A percentile compares a stretch with the other conserved stretches of the same genome.
phyloP scores from a whole-genome alignment of 345 rosid species.

The Limnanthes douglasii region DNA sequence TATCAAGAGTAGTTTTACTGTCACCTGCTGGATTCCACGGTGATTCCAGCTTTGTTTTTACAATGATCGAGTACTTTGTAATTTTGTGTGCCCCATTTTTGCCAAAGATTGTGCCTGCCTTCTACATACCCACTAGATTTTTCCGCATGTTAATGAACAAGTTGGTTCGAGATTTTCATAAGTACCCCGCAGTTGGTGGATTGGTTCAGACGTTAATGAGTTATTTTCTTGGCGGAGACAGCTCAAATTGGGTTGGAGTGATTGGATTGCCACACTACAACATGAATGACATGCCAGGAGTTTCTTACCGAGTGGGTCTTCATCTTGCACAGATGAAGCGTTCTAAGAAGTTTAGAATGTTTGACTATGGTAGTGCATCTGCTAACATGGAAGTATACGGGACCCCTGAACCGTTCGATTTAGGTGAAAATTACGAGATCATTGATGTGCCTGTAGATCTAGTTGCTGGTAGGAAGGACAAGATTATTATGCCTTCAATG shows the following conservation, averaged over 20 bases:
- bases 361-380: slow-evolving; percentile 52
- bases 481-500: slow-evolving; percentile 72
- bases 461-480: slow-evolving; percentile 80
- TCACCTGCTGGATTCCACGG: slow-evolving; percentile 97
- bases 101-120: slow-evolving; percentile 50
- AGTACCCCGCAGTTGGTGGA: slow-evolving; percentile 94
- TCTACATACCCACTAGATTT: slow-evolving; percentile 91
- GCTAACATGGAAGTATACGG: slow-evolving; percentile 64
- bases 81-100: slow-evolving; percentile 48
- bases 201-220: slow-evolving; percentile 88
- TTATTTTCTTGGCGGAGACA: slow-evolving; percentile 83
- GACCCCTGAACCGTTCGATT: slow-evolving; percentile 69
- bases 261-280: slow-evolving; percentile 88
- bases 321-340: slow-evolving; percentile 91
- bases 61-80: slow-evolving; percentile 38
- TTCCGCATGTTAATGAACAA: slow-evolving; percentile 90
- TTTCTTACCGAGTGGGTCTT: slow-evolving; percentile 58
- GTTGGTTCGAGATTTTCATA: slow-evolving; percentile 87
- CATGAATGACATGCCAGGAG: slow-evolving; percentile 98
- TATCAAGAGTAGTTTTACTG: slow-evolving; percentile 62
- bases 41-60: slow-evolving; percentile 49
- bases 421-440: slow-evolving; percentile 48
- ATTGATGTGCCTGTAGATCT: slow-evolving; percentile 73
- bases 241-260: slow-evolving; percentile 96
- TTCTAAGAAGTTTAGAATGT: slow-evolving; percentile 59